Evolutionary conservation across 805 yeast species (phyloP).

Genomic region (Candida alai): DNA sequence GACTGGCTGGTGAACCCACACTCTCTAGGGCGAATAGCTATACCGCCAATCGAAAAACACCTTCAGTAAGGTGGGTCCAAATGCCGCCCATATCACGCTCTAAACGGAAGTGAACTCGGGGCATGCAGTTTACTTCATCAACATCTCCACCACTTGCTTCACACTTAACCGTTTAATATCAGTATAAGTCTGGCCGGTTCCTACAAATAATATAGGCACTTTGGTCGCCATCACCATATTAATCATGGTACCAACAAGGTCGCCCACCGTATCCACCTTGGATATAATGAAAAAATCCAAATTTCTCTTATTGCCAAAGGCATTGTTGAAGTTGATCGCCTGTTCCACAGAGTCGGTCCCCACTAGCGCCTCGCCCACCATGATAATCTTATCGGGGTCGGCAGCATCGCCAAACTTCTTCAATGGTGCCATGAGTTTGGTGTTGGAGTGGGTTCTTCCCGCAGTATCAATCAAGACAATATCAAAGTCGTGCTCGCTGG

Average conservation of each 20-base stretch:
- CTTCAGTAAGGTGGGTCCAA: no score
- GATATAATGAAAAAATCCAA: conserved; percentile 90
- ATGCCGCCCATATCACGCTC: no score
- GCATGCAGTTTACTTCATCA: conserved; percentile 69
- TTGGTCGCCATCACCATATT: conserved; percentile 96
- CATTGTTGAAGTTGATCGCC: conserved; percentile 87
- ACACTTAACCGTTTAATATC: conserved; percentile 88
- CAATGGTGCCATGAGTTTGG: conserved; percentile 90
- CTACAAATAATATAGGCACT: conserved; percentile 91
- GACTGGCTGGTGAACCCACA: no score
- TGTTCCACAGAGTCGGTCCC: conserved; percentile 97
- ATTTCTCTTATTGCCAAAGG: conserved; percentile 79
- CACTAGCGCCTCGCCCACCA: conserved; percentile 98
- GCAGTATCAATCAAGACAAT: conserved; percentile 95
- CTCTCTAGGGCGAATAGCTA: no score
- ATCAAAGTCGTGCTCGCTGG: conserved; percentile 65
- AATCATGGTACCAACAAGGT: conserved; percentile 92
- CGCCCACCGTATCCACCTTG: conserved; percentile 97
- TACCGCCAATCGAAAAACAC: no score
- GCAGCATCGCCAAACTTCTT: conserved; percentile 95
- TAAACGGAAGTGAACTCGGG: no score
- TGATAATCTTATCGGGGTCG: conserved; percentile 90
- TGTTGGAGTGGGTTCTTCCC: conserved; percentile 94
- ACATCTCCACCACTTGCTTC: conserved; percentile 84
- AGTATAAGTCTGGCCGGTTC: conserved; percentile 95